Base-by-base conservation (phyloP, 495 filamentous ascomycete species). In the Parathielavia hyrcaniae region DNA sequence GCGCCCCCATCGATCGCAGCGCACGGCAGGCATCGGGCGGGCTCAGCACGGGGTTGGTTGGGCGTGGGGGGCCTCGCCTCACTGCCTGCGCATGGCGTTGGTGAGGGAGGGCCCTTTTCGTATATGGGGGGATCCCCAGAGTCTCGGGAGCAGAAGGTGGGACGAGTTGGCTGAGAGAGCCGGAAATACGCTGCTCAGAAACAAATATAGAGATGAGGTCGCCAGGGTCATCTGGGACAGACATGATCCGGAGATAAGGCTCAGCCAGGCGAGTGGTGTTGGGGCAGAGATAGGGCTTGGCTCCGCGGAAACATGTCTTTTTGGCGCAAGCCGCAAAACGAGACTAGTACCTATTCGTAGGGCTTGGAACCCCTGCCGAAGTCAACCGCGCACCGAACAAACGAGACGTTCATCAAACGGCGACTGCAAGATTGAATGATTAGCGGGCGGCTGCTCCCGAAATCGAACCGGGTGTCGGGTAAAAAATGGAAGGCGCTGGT, bases 201-300 rank as follows among this genome's bases (percentile, higher is more conserved):
- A 16, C n/a, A 30, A 30, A 48, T 16, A 5, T 5, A 14, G 22
- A 26, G 30, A 32, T 16, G 45, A 48, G 45, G 23, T 14, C 12
- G 45, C 13, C 45, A 8, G 6, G 22, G 45, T 26, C 22, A 16
- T 14, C 19, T 30, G 30, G 1, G 45, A 14, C 30, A 19, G 10
- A 19, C 14, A 48, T 48, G 22, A 5, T 48, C 5, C 30, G 22
- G 45, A 48, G 45, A 48, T 48, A 48, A 48, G 45, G 45, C 45
- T 12, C 26, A 13, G 10, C 45, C 22, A 23, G 16, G 41, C 26
- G 41, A 45, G 12, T 45, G 41, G 41, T 32, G 22, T 48, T 48
- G 45, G 12, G 16, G 16, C 13, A 10, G n/a, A 48, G 22, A 30
- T 48, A 48, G 45, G 6, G 45, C 23, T 48, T 48, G 23, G 45